Evolutionary conservation across 345 rosid genomes (phyloP).

Genomic region (Kernera saxatilis): DNA sequence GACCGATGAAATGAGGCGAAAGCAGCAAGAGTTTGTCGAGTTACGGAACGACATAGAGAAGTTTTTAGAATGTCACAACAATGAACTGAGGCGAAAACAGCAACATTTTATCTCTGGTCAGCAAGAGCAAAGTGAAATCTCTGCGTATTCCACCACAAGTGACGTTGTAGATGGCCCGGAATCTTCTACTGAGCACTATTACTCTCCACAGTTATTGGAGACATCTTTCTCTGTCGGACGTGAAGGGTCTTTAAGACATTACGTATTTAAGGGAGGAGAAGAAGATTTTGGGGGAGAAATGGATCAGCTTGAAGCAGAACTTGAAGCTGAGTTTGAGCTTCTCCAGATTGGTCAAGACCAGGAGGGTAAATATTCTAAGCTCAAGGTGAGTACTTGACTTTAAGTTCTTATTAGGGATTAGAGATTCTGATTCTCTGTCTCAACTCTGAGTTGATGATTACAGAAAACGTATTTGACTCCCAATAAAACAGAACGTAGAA

Average conservation of each 20-base stretch:
- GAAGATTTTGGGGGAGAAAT: slow-evolving; percentile 41
- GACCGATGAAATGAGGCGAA: slow-evolving; percentile 27
- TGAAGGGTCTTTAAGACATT: slow-evolving; percentile 31
- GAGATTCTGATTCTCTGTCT: neutral
- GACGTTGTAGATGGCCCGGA: slow-evolving; percentile 29
- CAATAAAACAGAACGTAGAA: neutral
- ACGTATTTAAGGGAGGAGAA: slow-evolving; percentile 23
- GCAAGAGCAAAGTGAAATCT: slow-evolving; percentile 13
- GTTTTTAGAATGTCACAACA: slow-evolving; percentile 34
- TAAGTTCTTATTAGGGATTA: neutral
- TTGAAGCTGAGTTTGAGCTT: slow-evolving; percentile 59
- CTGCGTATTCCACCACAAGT: slow-evolving; percentile 27
- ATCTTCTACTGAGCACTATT: slow-evolving; percentile 23
- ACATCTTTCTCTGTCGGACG: slow-evolving; percentile 15
- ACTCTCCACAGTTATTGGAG: slow-evolving; percentile 20
- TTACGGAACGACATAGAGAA: slow-evolving; percentile 46
- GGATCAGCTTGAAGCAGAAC: slow-evolving; percentile 69
- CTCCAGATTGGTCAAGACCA: slow-evolving; percentile 50
- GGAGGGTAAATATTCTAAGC: slow-evolving; percentile 12
- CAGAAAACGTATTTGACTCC: neutral
- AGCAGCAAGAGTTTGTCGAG: slow-evolving; percentile 26
- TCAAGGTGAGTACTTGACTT: slow-evolving; percentile 30
- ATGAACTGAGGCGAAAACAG: slow-evolving; percentile 18
- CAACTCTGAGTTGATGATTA: neutral
- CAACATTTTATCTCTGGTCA: neutral